Conservation (phyloP, 2,329 filamentous ascomycete species). For the Corniculantispora saksenae region DNA sequence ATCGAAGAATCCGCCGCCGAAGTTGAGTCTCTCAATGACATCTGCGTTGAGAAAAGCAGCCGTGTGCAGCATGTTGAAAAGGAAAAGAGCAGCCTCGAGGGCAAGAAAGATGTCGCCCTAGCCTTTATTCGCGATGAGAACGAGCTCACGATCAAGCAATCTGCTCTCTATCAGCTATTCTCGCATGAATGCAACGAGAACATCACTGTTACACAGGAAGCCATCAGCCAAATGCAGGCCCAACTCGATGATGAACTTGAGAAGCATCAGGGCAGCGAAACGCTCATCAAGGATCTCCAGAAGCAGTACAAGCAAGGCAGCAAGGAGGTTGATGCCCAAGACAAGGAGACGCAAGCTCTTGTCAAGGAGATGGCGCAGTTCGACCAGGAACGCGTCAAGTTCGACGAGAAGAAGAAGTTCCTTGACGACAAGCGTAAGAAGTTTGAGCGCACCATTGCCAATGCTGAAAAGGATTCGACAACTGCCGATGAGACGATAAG, state of each 20-base stretch:
- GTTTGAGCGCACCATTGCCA: slow-evolving; percentile 81
- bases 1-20: slow-evolving; percentile 92
- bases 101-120: slow-evolving; percentile 94
- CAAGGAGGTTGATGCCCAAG: slow-evolving; percentile 79
- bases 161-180: slow-evolving; percentile 88
- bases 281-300: slow-evolving; percentile 85
- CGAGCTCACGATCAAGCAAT: slow-evolving; percentile 85
- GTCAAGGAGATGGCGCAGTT: slow-evolving; percentile 88
- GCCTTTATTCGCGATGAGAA: slow-evolving; percentile 91
- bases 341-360: slow-evolving; percentile 77
- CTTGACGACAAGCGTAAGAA: slow-evolving; percentile 89
- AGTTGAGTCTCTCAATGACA: slow-evolving; percentile 89
- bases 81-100: slow-evolving; percentile 87
- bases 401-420: slow-evolving; percentile 97
- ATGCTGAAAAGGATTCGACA: slow-evolving; percentile 70
- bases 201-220: slow-evolving; percentile 82
- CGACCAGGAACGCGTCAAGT: slow-evolving; percentile 95
- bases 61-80: slow-evolving; percentile 98
- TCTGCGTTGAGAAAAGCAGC: slow-evolving; percentile 91
- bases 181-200: slow-evolving; percentile 88
- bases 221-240: slow-evolving; percentile 85
- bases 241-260: slow-evolving; percentile 85
- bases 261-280: slow-evolving; percentile 87
- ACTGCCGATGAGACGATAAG: slow-evolving; percentile 78
- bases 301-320: slow-evolving; percentile 79